Evolutionary conservation across 148 eudicot species (phyloP).

Genomic region (Nepenthes mirabilis): DNA sequence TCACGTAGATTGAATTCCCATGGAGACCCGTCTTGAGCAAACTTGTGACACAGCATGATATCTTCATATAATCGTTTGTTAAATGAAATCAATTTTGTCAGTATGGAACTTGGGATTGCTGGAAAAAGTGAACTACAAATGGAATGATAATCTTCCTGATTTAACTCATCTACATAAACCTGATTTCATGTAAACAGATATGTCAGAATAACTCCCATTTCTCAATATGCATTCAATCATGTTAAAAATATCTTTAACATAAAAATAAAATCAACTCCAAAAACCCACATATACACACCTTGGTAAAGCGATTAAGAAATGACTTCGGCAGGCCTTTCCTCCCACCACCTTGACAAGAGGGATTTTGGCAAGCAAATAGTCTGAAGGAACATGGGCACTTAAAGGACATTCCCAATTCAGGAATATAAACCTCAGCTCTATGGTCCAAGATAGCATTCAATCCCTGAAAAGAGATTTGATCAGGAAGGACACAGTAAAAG

Average conservation of each 20-base stretch:
- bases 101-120: conserved; percentile 32
- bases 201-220: too few relatives aligned
- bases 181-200: conserved; percentile 16
- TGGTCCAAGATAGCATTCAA: conserved; percentile 94
- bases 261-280: neutral
- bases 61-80: conserved; percentile 72
- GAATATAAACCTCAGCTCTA: conserved; percentile 91
- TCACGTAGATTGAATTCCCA: conserved; percentile 99
- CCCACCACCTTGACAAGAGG: conserved; percentile 88
- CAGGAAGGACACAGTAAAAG: neutral
- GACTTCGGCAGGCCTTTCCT: conserved; percentile 98
- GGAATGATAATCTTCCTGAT: conserved; percentile 58
- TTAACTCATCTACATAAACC: conserved; percentile 95
- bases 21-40: conserved; percentile 88
- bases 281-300: conserved; percentile 25
- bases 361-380: conserved; percentile 97
- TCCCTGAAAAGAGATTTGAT: conserved; percentile 33
- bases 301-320: conserved; percentile 86
- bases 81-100: conserved; percentile 49
- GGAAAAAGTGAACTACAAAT: conserved; percentile 74
- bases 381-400: conserved; percentile 87
- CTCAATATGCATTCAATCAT: neutral
- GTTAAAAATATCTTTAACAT: neutral
- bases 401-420: conserved; percentile 82
- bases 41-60: conserved; percentile 66